phyloP scores from a whole-genome alignment of 176 grass and related monocot genomes.

The Rhynchospora pubera region DNA sequence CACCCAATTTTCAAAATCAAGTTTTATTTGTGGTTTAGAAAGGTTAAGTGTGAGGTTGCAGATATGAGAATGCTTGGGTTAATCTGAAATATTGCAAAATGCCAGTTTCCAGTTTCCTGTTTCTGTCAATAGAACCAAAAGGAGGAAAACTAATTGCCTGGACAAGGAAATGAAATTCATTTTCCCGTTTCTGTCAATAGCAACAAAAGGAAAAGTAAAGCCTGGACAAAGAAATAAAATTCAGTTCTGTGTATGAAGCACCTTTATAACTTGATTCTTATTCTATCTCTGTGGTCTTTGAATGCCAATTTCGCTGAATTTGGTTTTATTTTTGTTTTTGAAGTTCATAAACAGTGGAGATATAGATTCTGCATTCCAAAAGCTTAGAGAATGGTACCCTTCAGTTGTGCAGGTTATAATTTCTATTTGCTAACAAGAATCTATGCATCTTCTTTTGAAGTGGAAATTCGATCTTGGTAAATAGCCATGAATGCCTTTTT shows the following conservation, averaged over 20 bases:
- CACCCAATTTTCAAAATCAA: neutral
- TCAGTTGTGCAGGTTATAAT: conserved; percentile 66
- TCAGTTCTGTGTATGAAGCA: neutral
- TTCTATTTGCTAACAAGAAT: conserved; percentile 17
- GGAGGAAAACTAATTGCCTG: neutral
- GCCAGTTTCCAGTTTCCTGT: neutral
- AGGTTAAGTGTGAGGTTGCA: neutral
- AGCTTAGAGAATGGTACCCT: conserved; percentile 88
- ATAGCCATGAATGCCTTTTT: conserved; percentile 17
- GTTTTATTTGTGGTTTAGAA: neutral
- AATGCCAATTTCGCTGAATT: neutral
- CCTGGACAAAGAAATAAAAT: neutral
- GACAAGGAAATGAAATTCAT: neutral
- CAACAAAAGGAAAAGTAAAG: neutral
- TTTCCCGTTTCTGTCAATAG: conserved; percentile 7
- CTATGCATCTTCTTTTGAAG: neutral
- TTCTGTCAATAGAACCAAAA: neutral
- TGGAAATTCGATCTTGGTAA: neutral
- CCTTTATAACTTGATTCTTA: conserved; percentile 11
- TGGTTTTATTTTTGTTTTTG: conserved; percentile 21
- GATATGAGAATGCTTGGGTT: neutral
- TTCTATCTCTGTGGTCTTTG: neutral
- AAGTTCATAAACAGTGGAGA: conserved; percentile 93
- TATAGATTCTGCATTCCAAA: conserved; percentile 83
- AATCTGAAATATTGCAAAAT: neutral